These are phyloP conservation scores for Boletellus deceptivus DNA, from an alignment of 1,284 basidiomycete genomes.

Conservation along the genomic window DNA sequence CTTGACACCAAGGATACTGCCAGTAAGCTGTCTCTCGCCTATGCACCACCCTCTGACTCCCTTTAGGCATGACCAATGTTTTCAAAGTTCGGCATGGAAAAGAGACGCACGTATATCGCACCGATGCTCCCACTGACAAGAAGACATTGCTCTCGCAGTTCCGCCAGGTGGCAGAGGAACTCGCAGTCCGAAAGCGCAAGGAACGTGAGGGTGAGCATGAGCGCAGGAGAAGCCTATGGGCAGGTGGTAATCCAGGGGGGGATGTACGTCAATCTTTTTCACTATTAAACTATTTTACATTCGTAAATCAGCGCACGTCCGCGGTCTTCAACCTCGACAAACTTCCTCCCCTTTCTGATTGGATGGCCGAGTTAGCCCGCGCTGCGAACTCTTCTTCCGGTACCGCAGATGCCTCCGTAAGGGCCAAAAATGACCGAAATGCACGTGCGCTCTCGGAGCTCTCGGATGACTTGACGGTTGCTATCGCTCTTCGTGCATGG, in stretches of 20 bases:
- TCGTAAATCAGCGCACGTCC: slow-evolving; percentile 36
- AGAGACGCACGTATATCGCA: slow-evolving; percentile 92
- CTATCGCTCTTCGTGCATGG: slow-evolving; percentile 89
- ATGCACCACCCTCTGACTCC: slow-evolving; percentile 3
- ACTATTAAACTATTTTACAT: slow-evolving; percentile 18
- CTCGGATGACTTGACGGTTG: slow-evolving; percentile 88
- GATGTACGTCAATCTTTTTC: slow-evolving; percentile 46
- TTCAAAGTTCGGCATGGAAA: slow-evolving; percentile 94
- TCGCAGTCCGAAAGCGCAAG: slow-evolving; percentile 83
- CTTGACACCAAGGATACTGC: slow-evolving; percentile 94
- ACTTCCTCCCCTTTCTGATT: slow-evolving; percentile 59
- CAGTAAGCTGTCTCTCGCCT: slow-evolving; percentile 47
- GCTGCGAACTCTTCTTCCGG: slow-evolving; percentile 28
- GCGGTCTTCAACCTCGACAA: slow-evolving; percentile 32
- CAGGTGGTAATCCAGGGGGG: slow-evolving; percentile 50
- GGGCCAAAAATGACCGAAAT: slow-evolving; percentile 75
- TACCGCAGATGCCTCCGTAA: slow-evolving; percentile 37
- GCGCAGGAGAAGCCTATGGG: slow-evolving; percentile 79
- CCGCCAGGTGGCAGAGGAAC: slow-evolving; percentile 89
- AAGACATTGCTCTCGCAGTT: slow-evolving; percentile 83
- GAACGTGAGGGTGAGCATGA: slow-evolving; percentile 92
- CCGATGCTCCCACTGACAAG: slow-evolving; percentile 82
- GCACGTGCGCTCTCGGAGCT: slow-evolving; percentile 86
- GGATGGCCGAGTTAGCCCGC: slow-evolving; percentile 63
- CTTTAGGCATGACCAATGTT: slow-evolving; percentile 85